These are phyloP conservation scores for Terfezia boudieri DNA, from an alignment of 495 filamentous ascomycete species.

Conservation along the genomic window DNA sequence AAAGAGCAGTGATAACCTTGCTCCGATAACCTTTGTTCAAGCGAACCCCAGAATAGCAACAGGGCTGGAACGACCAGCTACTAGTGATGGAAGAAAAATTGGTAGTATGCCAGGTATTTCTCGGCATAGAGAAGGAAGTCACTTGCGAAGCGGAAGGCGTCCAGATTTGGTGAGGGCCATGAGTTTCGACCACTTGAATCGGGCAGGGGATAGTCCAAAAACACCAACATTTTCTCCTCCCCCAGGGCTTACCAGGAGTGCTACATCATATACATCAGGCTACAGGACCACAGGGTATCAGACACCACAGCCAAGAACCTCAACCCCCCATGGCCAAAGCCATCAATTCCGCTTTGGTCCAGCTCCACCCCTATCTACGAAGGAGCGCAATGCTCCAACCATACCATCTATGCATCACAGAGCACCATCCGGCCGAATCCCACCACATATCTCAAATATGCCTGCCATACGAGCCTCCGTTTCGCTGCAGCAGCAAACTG, in stretches of 20 bases:
- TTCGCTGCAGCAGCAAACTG: neutral
- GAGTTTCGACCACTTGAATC: neutral
- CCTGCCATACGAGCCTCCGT: neutral
- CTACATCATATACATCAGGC: too few species aligned
- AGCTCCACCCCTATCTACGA: neutral
- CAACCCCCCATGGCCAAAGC: neutral
- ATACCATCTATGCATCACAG: too few species aligned
- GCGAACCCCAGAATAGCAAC: neutral
- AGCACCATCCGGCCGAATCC: too few species aligned
- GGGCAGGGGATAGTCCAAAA: too few species aligned
- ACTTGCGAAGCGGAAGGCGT: neutral
- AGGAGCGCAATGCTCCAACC: too few species aligned
- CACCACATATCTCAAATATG: neutral
- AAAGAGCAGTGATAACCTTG: neutral
- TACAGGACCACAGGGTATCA: too few species aligned
- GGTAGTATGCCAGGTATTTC: neutral
- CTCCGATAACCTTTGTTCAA: neutral
- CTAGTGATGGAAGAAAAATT: neutral
- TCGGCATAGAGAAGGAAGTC: neutral
- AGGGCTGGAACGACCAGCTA: neutral
- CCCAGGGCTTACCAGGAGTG: too few species aligned
- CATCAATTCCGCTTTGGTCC: neutral
- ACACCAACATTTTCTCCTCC: too few species aligned
- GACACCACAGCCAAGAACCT: neutral
- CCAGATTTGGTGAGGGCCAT: neutral